Percentiles rank a stretch among this genome's conserved stretches.
phyloP scores from a whole-genome alignment of 768 basidiomycete genomes.

The Sutorius australiensis region DNA sequence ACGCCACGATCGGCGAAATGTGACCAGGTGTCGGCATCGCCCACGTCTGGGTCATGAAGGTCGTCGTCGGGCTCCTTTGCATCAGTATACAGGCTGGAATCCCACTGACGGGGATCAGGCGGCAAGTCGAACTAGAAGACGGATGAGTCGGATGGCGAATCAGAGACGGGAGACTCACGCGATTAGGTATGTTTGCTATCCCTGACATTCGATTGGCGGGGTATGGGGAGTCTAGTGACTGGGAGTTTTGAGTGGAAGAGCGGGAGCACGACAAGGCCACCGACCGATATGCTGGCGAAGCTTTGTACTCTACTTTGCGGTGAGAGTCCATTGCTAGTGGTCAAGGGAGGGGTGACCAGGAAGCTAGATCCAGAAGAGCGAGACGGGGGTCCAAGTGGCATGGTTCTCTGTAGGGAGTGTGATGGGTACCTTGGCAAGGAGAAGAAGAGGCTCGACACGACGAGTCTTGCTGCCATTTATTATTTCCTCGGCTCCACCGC shows the following conservation, averaged over 20 bases:
- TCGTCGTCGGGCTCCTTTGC: conserved; percentile 65
- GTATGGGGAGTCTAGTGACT: conserved; percentile 37
- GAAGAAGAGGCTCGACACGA: not conserved
- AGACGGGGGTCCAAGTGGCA: conserved; percentile 11
- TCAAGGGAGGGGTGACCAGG: conserved; percentile 2
- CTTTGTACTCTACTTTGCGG: conserved; percentile 24
- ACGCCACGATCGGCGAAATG: conserved; percentile 60
- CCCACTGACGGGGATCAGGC: conserved; percentile 66
- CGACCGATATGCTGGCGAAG: conserved; percentile 25
- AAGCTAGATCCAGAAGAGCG: conserved; percentile 13
- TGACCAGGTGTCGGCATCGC: conserved; percentile 30
- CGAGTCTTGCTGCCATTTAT: not conserved
- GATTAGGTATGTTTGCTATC: conserved; percentile 38
- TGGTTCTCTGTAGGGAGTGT: conserved; percentile 6
- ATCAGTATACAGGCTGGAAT: conserved; percentile 52
- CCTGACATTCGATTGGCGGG: conserved; percentile 39
- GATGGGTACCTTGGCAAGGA: not conserved
- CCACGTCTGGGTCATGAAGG: conserved; percentile 61
- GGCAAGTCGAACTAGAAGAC: conserved; percentile 54
- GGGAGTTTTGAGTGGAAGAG: not conserved
- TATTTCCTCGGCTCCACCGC: conserved; percentile 3
- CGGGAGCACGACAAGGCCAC: not conserved
- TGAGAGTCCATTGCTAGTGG: conserved; percentile 6
- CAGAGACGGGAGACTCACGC: conserved; percentile 28
- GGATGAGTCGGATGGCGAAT: not conserved